Evolutionary conservation across 2,329 filamentous ascomycete species (phyloP).

Genomic region (Fonsecaea pedrosoi): DNA sequence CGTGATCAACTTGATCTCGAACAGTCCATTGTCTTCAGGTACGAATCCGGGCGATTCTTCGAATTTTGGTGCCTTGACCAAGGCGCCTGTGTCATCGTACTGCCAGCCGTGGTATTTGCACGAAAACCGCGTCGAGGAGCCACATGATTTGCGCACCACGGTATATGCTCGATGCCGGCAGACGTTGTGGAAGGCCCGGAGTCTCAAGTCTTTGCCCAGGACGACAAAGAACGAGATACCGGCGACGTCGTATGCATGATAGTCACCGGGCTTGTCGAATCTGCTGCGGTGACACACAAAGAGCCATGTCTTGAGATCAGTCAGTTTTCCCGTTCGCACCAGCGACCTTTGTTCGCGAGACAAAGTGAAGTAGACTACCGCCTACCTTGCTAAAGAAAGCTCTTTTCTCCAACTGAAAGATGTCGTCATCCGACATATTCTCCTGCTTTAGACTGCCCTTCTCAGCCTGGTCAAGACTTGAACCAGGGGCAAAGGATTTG

Average conservation of each 20-base stretch:
- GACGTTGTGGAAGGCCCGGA: constrained; percentile 68
- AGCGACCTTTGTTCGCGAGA: constrained; percentile 53
- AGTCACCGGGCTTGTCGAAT: constrained; percentile 62
- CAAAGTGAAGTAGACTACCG: constrained; percentile 53
- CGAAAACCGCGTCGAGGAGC: constrained; percentile 56
- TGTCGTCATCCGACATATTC: constrained; percentile 43
- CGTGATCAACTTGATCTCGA: constrained; percentile 43
- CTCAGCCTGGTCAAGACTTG: constrained; percentile 30
- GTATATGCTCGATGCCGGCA: constrained; percentile 68
- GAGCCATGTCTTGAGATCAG: constrained; percentile 43
- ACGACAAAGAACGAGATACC: constrained; percentile 64
- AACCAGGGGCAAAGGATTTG: constrained; percentile 7
- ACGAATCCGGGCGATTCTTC: constrained; percentile 64
- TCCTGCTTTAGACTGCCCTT: constrained; percentile 29
- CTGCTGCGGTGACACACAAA: constrained; percentile 51
- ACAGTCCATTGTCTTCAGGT: constrained; percentile 62
- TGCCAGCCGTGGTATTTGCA: constrained; percentile 71
- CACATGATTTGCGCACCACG: constrained; percentile 60
- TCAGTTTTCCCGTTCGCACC: constrained; percentile 11
- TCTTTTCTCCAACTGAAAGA: constrained; percentile 57
- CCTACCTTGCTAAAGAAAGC: constrained; percentile 58
- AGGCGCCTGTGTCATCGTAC: constrained; percentile 63
- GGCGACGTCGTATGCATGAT: constrained; percentile 62
- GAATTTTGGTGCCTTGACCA: constrained; percentile 67
- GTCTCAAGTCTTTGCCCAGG: constrained; percentile 58